Evolutionary conservation across 2,329 filamentous ascomycete species (phyloP).

Genomic region (Boeremia exigua): DNA sequence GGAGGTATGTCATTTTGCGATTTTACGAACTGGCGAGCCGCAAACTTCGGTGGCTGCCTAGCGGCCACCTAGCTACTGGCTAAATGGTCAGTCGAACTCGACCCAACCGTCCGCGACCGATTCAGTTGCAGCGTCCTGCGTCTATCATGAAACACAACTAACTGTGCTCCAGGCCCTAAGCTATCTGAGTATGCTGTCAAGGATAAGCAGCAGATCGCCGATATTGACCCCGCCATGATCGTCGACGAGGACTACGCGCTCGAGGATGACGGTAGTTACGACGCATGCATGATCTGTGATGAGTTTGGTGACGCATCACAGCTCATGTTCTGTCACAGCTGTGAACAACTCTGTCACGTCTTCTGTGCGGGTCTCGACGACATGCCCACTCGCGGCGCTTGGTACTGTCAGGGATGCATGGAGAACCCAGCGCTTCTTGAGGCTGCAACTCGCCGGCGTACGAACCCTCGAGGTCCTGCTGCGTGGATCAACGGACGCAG

Average conservation of each 20-base stretch:
- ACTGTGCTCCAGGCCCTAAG: conserved; percentile 55
- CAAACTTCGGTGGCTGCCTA: conserved; percentile 24
- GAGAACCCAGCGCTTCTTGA: conserved; percentile 47
- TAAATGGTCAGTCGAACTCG: conserved; percentile 42
- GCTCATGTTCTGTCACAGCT: conserved; percentile 88
- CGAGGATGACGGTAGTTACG: conserved; percentile 53
- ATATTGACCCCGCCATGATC: conserved; percentile 83
- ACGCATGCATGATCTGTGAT: conserved; percentile 85
- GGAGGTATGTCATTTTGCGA: conserved; percentile 66
- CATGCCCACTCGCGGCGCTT: conserved; percentile 73
- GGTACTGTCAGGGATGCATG: conserved; percentile 89
- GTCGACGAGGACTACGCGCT: conserved; percentile 70
- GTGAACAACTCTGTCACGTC: conserved; percentile 87
- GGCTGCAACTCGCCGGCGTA: conserved; percentile 41
- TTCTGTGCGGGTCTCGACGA: conserved; percentile 85
- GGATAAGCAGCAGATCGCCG: conserved; percentile 87
- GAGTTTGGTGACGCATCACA: conserved; percentile 81
- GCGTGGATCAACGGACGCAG: conserved; percentile 40
- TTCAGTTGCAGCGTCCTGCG: conserved; percentile 12
- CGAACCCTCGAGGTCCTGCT: conserved; percentile 36
- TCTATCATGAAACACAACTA: conserved; percentile 15
- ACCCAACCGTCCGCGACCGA: conserved; percentile 23
- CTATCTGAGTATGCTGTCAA: conserved; percentile 70
- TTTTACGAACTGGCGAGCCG: conserved; percentile 22
- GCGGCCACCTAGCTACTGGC: conserved; percentile 29